A percentile compares a stretch with the other conserved stretches of the same genome.
Evolutionary conservation across 352 stramenopile species (phyloP).

Genomic region (Phytopythium litorale): DNA sequence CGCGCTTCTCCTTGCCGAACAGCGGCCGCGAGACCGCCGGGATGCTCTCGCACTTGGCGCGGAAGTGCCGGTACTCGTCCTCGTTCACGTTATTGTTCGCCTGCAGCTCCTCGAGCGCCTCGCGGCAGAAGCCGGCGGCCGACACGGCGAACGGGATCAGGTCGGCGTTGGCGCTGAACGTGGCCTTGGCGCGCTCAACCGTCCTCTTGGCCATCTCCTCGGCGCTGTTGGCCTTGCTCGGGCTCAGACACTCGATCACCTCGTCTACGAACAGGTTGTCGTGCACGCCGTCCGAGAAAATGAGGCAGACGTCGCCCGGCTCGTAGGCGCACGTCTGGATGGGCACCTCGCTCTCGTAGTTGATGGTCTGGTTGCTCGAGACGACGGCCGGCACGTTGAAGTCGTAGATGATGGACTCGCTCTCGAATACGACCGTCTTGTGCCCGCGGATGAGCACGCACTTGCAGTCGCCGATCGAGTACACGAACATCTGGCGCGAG

Average conservation of each 20-base stretch:
- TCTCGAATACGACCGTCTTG: slow-evolving; percentile 73
- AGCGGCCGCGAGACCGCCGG: slow-evolving; percentile 56
- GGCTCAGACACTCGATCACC: slow-evolving; percentile 58
- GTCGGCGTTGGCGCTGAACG: slow-evolving; percentile 54
- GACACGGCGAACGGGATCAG: slow-evolving; percentile 87
- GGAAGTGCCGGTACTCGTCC: slow-evolving; percentile 70
- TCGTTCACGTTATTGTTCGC: slow-evolving; percentile 52
- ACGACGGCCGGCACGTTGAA: slow-evolving; percentile 88
- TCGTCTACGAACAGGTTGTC: slow-evolving; percentile 88
- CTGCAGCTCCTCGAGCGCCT: slow-evolving; percentile 77
- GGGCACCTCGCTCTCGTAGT: slow-evolving; percentile 67
- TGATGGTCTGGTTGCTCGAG: slow-evolving; percentile 82
- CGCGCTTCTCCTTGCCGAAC: slow-evolving; percentile 81
- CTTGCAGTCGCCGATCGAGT: slow-evolving; percentile 87
- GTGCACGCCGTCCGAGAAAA: slow-evolving; percentile 87
- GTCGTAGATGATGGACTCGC: slow-evolving; percentile 88
- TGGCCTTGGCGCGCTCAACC: slow-evolving; percentile 62
- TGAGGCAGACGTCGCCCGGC: slow-evolving; percentile 67
- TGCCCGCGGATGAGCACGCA: slow-evolving; percentile 67
- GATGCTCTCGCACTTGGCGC: slow-evolving; percentile 64
- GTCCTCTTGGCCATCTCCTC: slow-evolving; percentile 78
- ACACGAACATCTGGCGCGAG: slow-evolving; percentile 76
- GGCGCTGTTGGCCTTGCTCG: slow-evolving; percentile 35
- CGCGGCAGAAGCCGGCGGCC: slow-evolving; percentile 71
- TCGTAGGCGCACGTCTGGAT: slow-evolving; percentile 76